phyloP scores from a whole-genome alignment of 2,329 filamentous ascomycete species.

The Hypoxylon sp. region DNA sequence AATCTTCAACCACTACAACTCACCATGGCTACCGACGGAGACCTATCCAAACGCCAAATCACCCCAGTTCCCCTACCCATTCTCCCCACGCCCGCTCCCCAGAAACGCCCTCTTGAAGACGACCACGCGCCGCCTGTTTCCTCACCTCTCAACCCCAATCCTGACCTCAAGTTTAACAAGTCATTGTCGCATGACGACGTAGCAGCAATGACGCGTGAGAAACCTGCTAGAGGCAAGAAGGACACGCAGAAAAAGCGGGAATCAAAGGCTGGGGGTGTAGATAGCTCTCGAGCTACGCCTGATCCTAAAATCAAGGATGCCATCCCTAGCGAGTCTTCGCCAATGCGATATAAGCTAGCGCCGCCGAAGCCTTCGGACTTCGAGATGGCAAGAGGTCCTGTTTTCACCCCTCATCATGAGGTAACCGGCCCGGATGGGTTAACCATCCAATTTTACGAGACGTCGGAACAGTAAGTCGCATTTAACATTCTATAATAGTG shows the following conservation, averaged over 20 bases:
- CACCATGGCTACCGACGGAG: conserved; percentile 52
- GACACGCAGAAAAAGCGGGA: conserved; percentile 79
- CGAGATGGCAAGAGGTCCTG: conserved; percentile 69
- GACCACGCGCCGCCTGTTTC: conserved; percentile 79
- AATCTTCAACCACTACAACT: not conserved
- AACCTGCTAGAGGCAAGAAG: conserved; percentile 71
- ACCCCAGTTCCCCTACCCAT: conserved; percentile 51
- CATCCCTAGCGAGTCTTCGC: conserved; percentile 63
- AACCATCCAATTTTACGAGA: conserved; percentile 72
- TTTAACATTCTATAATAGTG: not conserved
- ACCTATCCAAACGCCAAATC: conserved; percentile 51
- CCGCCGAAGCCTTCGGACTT: conserved; percentile 74
- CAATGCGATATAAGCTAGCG: conserved; percentile 74
- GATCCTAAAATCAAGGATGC: conserved; percentile 66
- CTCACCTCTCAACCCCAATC: conserved; percentile 81
- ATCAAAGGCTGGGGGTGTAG: conserved; percentile 66
- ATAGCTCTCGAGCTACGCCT: conserved; percentile 70
- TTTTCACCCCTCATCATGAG: conserved; percentile 70
- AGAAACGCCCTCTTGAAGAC: conserved; percentile 77
- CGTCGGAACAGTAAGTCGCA: conserved; percentile 72
- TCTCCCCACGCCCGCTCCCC: conserved; percentile 65
- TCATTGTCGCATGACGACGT: conserved; percentile 57
- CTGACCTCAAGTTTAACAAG: conserved; percentile 59
- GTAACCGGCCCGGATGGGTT: conserved; percentile 65
- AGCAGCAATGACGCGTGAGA: conserved; percentile 62